phyloP scores from a whole-genome alignment of 225 moss, liverwort and hornwort species.

The Sphagnum tenellum region DNA sequence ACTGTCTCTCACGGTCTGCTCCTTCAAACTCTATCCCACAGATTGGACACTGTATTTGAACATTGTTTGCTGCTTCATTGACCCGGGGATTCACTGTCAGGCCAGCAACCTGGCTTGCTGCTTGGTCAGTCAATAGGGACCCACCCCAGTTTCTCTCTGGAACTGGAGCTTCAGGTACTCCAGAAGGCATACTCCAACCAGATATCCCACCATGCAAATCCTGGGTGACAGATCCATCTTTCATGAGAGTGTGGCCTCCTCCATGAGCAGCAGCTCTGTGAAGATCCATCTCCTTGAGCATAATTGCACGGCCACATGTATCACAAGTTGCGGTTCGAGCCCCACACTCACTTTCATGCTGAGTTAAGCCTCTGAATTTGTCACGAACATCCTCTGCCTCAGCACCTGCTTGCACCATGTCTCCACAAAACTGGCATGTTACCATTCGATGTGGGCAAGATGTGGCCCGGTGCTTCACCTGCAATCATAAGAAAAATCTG shows the following conservation, averaged over 20 bases:
- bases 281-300: slow-evolving; percentile 53
- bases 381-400: slow-evolving; percentile 74
- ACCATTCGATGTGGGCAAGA: slow-evolving; percentile 68
- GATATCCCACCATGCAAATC: not conserved
- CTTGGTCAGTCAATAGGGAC: no score
- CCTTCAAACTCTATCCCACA: slow-evolving; percentile 53
- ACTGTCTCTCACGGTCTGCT: slow-evolving; percentile 49
- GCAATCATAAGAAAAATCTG: not conserved
- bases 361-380: slow-evolving; percentile 69
- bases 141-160: no score
- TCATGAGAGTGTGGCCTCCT: not conserved
- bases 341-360: slow-evolving; percentile 77
- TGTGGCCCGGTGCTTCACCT: slow-evolving; percentile 70
- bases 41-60: slow-evolving; percentile 49
- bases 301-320: slow-evolving; percentile 28
- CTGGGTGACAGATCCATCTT: not conserved
- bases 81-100: no score
- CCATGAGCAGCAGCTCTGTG: slow-evolving; percentile 40
- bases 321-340: slow-evolving; percentile 41
- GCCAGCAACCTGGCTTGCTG: no score
- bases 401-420: slow-evolving; percentile 88
- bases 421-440: slow-evolving; percentile 92
- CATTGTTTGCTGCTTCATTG: no score
- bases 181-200: no score
- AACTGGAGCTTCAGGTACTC: no score